Percentiles rank a stretch among this genome's conserved stretches.
Evolutionary conservation across 2,329 filamentous ascomycete genomes (phyloP).

Genomic region (Colletotrichum phormii): DNA sequence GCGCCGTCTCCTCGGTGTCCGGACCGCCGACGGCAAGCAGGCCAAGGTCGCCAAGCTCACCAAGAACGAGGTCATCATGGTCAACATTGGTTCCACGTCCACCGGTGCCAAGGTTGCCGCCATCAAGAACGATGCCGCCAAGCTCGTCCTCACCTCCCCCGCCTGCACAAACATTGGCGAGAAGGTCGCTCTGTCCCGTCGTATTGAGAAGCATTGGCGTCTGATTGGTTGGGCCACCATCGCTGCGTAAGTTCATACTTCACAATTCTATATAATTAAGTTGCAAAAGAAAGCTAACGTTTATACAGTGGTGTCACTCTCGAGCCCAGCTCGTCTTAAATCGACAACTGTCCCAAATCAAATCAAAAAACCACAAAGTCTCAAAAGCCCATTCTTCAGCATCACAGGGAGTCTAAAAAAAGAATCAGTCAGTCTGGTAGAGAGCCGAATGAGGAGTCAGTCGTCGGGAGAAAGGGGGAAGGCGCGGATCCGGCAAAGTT

Average conservation of each 20-base stretch:
- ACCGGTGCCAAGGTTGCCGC: conserved; percentile 97
- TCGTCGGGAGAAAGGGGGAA: neutral
- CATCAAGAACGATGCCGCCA: conserved; percentile 97
- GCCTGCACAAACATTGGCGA: conserved; percentile 98
- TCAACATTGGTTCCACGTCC: conserved; percentile 98
- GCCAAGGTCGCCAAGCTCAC: conserved; percentile 98
- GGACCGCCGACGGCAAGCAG: conserved; percentile 98
- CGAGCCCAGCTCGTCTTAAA: conserved; percentile 61
- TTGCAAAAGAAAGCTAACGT: conserved; percentile 38
- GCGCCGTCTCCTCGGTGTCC: conserved; percentile 92
- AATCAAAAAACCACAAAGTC: conserved; percentile 23
- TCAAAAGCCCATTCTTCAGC: conserved; percentile 32
- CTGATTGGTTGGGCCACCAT: conserved; percentile 92
- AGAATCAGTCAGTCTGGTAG: conserved; percentile 25
- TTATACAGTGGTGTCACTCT: conserved; percentile 63
- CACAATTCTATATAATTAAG: neutral
- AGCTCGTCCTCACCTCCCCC: conserved; percentile 90
- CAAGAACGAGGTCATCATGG: conserved; percentile 99
- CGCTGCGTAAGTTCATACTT: conserved; percentile 66
- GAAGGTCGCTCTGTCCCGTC: conserved; percentile 95
- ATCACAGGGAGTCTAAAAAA: conserved; percentile 36
- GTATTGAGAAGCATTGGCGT: conserved; percentile 99
- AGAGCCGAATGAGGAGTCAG: conserved; percentile 14
- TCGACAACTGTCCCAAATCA: neutral
- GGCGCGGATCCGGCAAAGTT: conserved; percentile 4